Evolutionary conservation across 345 rosid species (phyloP), one percentile per base, ranked within the genome.

Genomic region (Eucalyptus virginea): DNA sequence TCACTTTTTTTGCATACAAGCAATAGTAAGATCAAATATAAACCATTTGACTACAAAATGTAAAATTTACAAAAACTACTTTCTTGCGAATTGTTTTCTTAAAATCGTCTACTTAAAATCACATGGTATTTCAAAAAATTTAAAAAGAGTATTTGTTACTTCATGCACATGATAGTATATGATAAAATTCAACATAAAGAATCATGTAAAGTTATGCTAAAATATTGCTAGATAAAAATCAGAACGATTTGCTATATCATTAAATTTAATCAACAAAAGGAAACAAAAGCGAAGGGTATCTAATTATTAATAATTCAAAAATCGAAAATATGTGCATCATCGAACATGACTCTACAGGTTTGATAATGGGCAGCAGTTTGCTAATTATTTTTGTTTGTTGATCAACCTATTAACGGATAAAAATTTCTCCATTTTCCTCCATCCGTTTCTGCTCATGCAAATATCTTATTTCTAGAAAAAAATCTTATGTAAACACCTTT

Each of bases 181-280:
- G 7, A 34, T 18, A 32, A 34, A 17, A 69, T 18, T 69, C 13
- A 34, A 69, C 4, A 69, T 5, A 17, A 17, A 32, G 2, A 13
- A 69, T 32, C 23, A 69, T 17, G 7, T 18, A 32, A 32, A 32
- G 8, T 8, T 9, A 15, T 5, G 42, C 0, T 69, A 3, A 8
- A 69, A 32, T 32, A 24, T 32, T 32, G 7, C 42, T 9, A 4
- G 6, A 69, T 17, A 17, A 8, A 65, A 69, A 16, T 15, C 1
- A 17, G 1, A 17, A 32, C 1, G 23, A 16, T 67, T 32, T 18
- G 3, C 0, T 2, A 17, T 13, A 9, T 69, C 24, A 4, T 17
- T 11, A 1, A 5, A 65, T 16, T 67, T 65, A 67, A 65, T 65
- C 19, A n/a, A 65, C 6, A 4, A 1, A 32, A 16, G 4, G 21